A percentile compares a stretch with the other conserved stretches of the same genome.
Evolutionary conservation across 2,329 filamentous ascomycete species (phyloP).

Genomic region (Epichloe scottii): DNA sequence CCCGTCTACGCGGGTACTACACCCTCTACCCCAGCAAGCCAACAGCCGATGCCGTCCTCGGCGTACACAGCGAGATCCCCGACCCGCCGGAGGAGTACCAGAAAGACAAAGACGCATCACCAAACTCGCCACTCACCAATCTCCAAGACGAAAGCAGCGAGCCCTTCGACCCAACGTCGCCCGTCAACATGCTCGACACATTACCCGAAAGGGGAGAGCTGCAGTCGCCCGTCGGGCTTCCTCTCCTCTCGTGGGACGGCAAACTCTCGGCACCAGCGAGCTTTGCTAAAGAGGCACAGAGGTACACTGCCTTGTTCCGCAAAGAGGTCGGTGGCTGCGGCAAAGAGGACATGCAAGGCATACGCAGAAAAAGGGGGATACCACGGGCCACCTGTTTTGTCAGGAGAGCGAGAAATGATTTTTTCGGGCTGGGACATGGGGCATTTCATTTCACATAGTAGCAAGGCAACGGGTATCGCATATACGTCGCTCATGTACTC

Average conservation of each 20-base stretch:
- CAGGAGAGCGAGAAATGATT: slow-evolving; percentile 18
- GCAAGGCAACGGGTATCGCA: too few relatives aligned
- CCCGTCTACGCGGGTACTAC: slow-evolving; percentile 63
- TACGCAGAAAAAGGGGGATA: slow-evolving; percentile 20
- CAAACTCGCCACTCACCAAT: slow-evolving; percentile 10
- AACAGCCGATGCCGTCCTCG: slow-evolving; percentile 45
- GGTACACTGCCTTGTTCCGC: slow-evolving; percentile 49
- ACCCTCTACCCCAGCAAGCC: slow-evolving; percentile 62
- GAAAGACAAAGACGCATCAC: slow-evolving; percentile 10
- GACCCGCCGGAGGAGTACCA: slow-evolving; percentile 58
- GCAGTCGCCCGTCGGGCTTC: slow-evolving; percentile 33
- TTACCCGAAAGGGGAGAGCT: slow-evolving; percentile 32
- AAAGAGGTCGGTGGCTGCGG: slow-evolving; percentile 55
- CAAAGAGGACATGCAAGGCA: slow-evolving; percentile 15
- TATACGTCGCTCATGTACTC: too few relatives aligned
- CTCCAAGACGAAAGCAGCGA: slow-evolving; percentile 19
- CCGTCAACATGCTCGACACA: slow-evolving; percentile 34
- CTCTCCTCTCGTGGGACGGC: slow-evolving; percentile 55
- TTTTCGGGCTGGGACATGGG: slow-evolving; percentile 4
- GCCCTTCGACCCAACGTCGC: slow-evolving; percentile 30
- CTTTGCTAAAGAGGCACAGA: slow-evolving; percentile 30
- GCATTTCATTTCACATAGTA: not conserved
- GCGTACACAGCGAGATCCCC: slow-evolving; percentile 65
- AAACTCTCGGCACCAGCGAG: slow-evolving; percentile 25
- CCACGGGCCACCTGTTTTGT: slow-evolving; percentile 58